Conservation (phyloP, 2,329 filamentous ascomycete genomes). For the Daldinia sp. region DNA sequence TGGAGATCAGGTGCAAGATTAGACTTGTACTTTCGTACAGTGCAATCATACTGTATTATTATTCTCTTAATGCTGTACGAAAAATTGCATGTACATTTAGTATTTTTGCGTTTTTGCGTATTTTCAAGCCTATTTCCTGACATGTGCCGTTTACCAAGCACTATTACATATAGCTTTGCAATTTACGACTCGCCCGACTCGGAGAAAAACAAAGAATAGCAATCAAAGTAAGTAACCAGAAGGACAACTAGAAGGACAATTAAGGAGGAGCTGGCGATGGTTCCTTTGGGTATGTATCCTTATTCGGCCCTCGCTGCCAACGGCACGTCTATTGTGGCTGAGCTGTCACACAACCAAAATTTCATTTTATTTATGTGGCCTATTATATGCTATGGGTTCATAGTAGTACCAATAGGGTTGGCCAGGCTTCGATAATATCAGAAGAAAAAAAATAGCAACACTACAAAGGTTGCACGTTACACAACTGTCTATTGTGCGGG, state of each 20-base stretch:
- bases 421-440: not conserved
- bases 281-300: conserved; percentile 5
- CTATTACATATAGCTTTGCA: not conserved
- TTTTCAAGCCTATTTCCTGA: not conserved
- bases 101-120: not conserved
- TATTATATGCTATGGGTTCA: conserved; percentile 12
- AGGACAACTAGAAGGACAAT: not conserved
- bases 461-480: conserved; percentile 8
- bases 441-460: conserved; percentile 17
- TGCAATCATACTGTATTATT: not conserved
- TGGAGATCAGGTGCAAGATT: conserved; percentile 19
- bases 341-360: conserved; percentile 26
- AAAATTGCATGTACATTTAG: not conserved
- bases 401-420: not conserved
- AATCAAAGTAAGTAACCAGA: not conserved
- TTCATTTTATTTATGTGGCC: conserved; percentile 18
- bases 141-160: not conserved
- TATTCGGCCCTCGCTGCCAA: conserved; percentile 18
- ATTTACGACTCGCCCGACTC: not conserved
- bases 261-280: not conserved
- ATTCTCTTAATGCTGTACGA: not conserved
- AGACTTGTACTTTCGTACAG: not conserved
- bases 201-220: not conserved
- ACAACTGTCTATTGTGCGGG: not conserved
- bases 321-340: conserved; percentile 22